A percentile compares a stretch with the other conserved stretches of the same genome.
Conservation (phyloP, 768 basidiomycete genomes). For the Paxillus ammoniavirescens region DNA sequence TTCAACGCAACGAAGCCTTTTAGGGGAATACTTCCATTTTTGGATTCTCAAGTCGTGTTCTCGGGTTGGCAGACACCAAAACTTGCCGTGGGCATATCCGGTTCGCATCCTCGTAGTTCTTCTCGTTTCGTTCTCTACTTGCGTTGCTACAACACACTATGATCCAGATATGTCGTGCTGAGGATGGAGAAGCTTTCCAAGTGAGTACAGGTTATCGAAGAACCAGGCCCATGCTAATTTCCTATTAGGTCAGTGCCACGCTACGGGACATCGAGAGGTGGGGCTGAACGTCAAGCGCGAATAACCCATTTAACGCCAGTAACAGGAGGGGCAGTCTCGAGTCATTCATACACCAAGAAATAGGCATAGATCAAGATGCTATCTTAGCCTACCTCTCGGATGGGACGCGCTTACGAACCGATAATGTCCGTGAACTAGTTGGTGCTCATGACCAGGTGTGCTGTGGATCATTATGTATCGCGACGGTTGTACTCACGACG, state of each 20-base stretch:
- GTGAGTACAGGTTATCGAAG: constrained; percentile 29
- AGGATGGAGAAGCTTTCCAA: constrained; percentile 62
- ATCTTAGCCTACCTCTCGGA: constrained; percentile 79
- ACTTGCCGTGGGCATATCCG: not conserved
- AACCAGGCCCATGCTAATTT: not conserved
- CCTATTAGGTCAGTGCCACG: constrained; percentile 49
- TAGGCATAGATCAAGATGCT: constrained; percentile 65
- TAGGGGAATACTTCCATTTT: constrained; percentile 19
- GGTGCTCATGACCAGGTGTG: constrained; percentile 73
- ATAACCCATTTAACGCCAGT: constrained; percentile 4
- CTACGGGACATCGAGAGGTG: constrained; percentile 79
- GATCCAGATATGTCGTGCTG: constrained; percentile 65
- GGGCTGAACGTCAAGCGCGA: constrained; percentile 12
- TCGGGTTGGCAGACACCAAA: not conserved
- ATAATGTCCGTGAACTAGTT: constrained; percentile 74
- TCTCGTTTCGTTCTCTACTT: constrained; percentile 2
- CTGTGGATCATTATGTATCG: not conserved
- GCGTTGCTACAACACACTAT: constrained; percentile 31
- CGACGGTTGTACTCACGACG: constrained; percentile 10
- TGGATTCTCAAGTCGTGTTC: constrained; percentile 19
- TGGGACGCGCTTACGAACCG: constrained; percentile 66
- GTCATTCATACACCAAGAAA: constrained; percentile 66
- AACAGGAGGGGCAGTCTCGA: constrained; percentile 67
- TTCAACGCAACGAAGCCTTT: not conserved
- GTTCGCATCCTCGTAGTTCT: not conserved